These are phyloP conservation scores for Periconia sp. DNA, from an alignment of 2,329 filamentous ascomycete genomes.

Conservation along the genomic window DNA sequence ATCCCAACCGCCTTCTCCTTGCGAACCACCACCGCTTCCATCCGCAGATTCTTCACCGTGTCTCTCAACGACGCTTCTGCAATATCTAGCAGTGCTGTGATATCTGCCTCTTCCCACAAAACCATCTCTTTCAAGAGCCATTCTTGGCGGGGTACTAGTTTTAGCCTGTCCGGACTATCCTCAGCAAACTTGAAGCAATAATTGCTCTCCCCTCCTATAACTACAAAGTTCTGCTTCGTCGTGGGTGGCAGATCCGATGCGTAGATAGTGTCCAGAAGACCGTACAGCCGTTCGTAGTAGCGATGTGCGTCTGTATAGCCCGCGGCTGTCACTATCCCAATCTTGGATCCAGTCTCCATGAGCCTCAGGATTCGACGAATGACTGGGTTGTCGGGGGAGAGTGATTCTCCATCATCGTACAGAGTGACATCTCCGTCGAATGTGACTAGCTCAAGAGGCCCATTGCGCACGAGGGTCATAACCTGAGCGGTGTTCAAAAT, in stretches of 20 bases:
- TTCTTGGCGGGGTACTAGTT: slow-evolving; percentile 62
- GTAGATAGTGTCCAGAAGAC: slow-evolving; percentile 78
- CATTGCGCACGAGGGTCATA: slow-evolving; percentile 78
- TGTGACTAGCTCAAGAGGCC: slow-evolving; percentile 79
- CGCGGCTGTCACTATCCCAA: slow-evolving; percentile 95
- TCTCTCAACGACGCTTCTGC: slow-evolving; percentile 83
- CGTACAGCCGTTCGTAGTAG: slow-evolving; percentile 85
- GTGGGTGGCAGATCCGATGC: slow-evolving; percentile 63
- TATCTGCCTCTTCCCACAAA: slow-evolving; percentile 74
- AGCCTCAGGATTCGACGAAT: slow-evolving; percentile 71
- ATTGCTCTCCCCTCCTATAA: slow-evolving; percentile 95
- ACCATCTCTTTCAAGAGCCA: slow-evolving; percentile 82
- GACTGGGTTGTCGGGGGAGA: slow-evolving; percentile 75
- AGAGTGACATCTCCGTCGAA: slow-evolving; percentile 98
- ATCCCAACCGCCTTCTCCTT: slow-evolving; percentile 72
- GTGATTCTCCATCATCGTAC: slow-evolving; percentile 77
- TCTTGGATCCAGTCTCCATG: slow-evolving; percentile 73
- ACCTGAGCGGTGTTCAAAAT: slow-evolving; percentile 94
- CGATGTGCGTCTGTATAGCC: slow-evolving; percentile 86
- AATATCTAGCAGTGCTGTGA: slow-evolving; percentile 79
- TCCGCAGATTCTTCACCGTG: slow-evolving; percentile 75
- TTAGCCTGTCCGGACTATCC: slow-evolving; percentile 65
- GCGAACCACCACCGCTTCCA: slow-evolving; percentile 78
- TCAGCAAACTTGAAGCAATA: slow-evolving; percentile 84
- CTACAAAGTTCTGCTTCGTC: slow-evolving; percentile 77